Base-by-base conservation (phyloP, 176 grass and related monocot species). In the Tuctoria greenei region DNA sequence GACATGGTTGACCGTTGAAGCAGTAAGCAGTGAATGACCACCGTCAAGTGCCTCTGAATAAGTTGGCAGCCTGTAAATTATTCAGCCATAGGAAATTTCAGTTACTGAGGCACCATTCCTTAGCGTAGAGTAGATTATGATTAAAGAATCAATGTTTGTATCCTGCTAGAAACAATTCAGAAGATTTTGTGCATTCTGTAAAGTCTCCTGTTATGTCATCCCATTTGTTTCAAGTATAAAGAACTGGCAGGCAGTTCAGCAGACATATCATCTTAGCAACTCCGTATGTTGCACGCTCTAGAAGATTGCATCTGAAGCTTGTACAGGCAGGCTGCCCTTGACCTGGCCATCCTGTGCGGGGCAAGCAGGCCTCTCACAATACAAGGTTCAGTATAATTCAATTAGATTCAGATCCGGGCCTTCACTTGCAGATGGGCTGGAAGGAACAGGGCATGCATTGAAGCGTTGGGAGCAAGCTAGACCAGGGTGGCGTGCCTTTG, bases 21-120 rank as follows among this genome's bases (percentile, higher is more conserved):
- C 69, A 75, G 21, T 47, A 88, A 79, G 63, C 69, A 75, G 21
- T 47, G 26, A 54, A 61, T 37, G 44, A 44, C 31, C 27, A 43
- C 67, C 16, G 13, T 54, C 26, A 51, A 79, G 44, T 9, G 35
- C 44, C 69, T 11, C 2, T 73, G 52, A 44, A 69, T 68, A 83
- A 80, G 38, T 57, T 65, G 27, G 25, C 69, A 75, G 45, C 64
- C 4, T 88, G 81, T 88, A 88, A 43, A 84, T 88, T 58, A 70
- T 64, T 71, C 44, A 47, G 76, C 12, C 26, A 21, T 75, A 65
- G 81, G 71, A 71, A 70, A 66, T 80, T 47, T 39, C 56, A 65
- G 64, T 27, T 43, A 34, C 28, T 25, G 38, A 67, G 73, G 66
- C 41, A 2, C 10, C 1, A 16, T 47, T 75, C 56, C 27, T 56